Evolutionary conservation across 2,329 filamentous ascomycete species (phyloP).

Genomic region (Colletotrichum falcatum): DNA sequence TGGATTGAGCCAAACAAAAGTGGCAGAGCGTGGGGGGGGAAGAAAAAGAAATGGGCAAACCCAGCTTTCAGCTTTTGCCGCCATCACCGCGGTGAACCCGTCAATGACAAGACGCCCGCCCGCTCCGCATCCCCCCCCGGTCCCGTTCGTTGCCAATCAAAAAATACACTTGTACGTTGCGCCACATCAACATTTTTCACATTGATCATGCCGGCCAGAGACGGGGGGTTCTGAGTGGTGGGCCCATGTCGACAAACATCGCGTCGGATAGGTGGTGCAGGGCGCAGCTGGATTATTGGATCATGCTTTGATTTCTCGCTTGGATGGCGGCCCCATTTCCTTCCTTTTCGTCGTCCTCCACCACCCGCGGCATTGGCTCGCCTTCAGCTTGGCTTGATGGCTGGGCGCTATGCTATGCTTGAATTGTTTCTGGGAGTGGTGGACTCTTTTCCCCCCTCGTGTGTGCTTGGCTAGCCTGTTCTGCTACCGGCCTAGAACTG

Average conservation of each 20-base stretch:
- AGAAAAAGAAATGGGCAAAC: not conserved
- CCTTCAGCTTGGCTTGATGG: constrained; percentile 29
- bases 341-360: not conserved
- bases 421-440: not conserved
- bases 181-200: not conserved
- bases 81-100: not conserved
- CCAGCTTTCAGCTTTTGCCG: not conserved
- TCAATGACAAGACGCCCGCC: too few relatives aligned
- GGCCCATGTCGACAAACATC: too few relatives aligned
- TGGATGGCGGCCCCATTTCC: not conserved
- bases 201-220: not conserved
- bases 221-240: too few relatives aligned
- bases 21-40: too few relatives aligned
- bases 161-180: not conserved
- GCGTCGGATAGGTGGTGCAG: not conserved
- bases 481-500: constrained; percentile 15
- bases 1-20: not conserved
- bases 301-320: not conserved
- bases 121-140: not conserved
- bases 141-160: constrained; percentile 18
- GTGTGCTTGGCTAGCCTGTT: not conserved
- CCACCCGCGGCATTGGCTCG: not conserved
- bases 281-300: not conserved
- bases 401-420: constrained; percentile 21
- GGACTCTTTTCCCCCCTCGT: too few relatives aligned